Evolutionary conservation across 352 stramenopile species (phyloP).

Genomic region (Globisporangium orthogonon): DNA sequence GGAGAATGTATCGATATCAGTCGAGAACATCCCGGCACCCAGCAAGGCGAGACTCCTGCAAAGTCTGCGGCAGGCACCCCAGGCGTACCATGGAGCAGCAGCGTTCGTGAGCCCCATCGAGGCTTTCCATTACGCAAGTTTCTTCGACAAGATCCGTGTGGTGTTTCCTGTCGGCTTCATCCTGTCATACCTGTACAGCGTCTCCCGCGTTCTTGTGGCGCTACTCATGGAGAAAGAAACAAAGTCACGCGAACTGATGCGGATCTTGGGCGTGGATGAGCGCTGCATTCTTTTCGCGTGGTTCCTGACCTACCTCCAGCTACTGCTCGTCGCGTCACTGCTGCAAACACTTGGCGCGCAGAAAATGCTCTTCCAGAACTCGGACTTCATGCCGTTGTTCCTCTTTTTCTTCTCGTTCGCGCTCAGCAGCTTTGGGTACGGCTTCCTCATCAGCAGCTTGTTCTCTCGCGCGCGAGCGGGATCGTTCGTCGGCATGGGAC

Average conservation of each 20-base stretch:
- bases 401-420: conserved; percentile 74
- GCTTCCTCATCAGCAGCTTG: conserved; percentile 63
- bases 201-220: conserved; percentile 86
- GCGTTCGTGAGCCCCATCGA: conserved; percentile 46
- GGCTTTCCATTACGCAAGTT: conserved; percentile 49
- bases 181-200: conserved; percentile 89
- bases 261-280: conserved; percentile 87
- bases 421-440: conserved; percentile 71
- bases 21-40: conserved; percentile 6
- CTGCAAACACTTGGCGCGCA: conserved; percentile 35
- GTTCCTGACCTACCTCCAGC: conserved; percentile 75
- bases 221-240: conserved; percentile 92
- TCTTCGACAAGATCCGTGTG: conserved; percentile 71
- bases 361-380: conserved; percentile 41
- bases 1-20: conserved; percentile 11
- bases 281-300: conserved; percentile 40
- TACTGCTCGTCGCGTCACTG: conserved; percentile 39
- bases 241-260: conserved; percentile 85
- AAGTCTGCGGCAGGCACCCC: conserved; percentile 49
- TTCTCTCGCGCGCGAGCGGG: conserved; percentile 51
- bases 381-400: conserved; percentile 34
- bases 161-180: conserved; percentile 90
- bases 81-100: conserved; percentile 41
- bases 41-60: conserved; percentile 34
- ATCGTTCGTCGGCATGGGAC: conserved; percentile 61